Base-by-base conservation (phyloP, 2,329 filamentous ascomycete species). In the Fusarium succisae region DNA sequence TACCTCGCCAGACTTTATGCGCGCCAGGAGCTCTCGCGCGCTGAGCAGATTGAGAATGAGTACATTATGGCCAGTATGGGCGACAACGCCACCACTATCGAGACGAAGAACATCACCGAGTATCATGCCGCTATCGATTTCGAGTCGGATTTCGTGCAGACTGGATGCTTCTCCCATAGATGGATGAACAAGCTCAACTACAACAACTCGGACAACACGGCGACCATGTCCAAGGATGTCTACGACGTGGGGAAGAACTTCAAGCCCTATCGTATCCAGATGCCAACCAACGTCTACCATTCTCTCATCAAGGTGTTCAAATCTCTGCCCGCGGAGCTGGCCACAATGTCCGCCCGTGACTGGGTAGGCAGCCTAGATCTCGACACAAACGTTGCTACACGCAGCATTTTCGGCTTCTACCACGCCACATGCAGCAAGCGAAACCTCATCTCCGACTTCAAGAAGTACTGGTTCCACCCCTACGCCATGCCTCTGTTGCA, bases 1-100 rank as follows among this genome's bases (percentile, higher is more conserved):
- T 86, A 86, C 68, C 76, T 86, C 26, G 77, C 83, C 37, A 83
- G 85, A 48, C 66, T 86, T 18, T 86, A 81, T 77, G 85, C 80
- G 17, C 80, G 81, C n/a, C 83, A 86, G 64, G 83, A 85, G 69
- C 81, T 84, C 39, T 81, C 81, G 61, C 82, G 84, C 2, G 77
- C 80, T n/a, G 68, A 75, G 66, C 73, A 75, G 54, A 74, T 79
- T 0, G 56, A 72, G 10, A 70, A 79, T 22, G 78, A 76, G 11
- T 28, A 26, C 6, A 38, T 54, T 12, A 44, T 44, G 18, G 51
- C 35, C 37, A n/a, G n/a, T 2, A 14, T 51, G 14, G n/a, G 43
- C 12, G 32, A 30, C 5, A 59, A 65, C 17, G 35, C n/a, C 20
- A 59, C 41, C 20, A 14, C 72, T 18, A 45, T 78, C 5, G 77